Base-by-base conservation (phyloP, 441 rosid species). In the Dalechampia spathulata region DNA sequence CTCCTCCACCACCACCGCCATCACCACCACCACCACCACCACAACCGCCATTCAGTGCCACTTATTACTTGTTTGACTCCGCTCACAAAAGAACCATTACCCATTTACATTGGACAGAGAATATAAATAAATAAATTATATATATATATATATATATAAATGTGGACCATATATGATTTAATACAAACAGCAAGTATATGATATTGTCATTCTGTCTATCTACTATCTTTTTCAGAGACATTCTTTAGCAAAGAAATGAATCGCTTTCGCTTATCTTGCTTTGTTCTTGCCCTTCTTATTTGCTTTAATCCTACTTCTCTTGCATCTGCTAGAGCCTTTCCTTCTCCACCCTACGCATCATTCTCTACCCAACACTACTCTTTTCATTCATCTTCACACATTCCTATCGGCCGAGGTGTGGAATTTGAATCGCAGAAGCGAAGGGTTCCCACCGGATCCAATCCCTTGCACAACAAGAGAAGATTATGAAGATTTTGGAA, bases 391-490 rank as follows among this genome's bases (percentile, higher is more conserved):
- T n/a, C 43, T 2, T 2, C 2, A 12, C 43, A 2, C 6, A 4
- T 36, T 1, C 14, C 39, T 0, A 10, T 0, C 11, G 14, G 11
- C 4, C 15, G 3, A 1, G 13, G 3, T 36, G 13, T 65, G 37
- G 69, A 58, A 21, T 55, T 81, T 36, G 49, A 58, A 23, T 68
- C 78, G 20, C 72, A 82, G 68, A 82, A 69, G 66, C 75, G 88
- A 45, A 71, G 54, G 67, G 75, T 82, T 53, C 92, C 88, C 13
- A 73, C 85, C 4, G 88, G 92, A 23, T 73, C 84, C 42, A 85
- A 85, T 50, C 88, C 88, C 6, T 66, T 85, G 42, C 92, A 85
- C 48, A 85, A 85, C 76, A 76, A 66, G 75, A 69, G 86, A 57
- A 13, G 32, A 30, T 39, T 45, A 16, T 30, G n/a, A n/a, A n/a